phyloP scores from a whole-genome alignment of 1,139 yeast species.

The Yueomyces sp. region DNA sequence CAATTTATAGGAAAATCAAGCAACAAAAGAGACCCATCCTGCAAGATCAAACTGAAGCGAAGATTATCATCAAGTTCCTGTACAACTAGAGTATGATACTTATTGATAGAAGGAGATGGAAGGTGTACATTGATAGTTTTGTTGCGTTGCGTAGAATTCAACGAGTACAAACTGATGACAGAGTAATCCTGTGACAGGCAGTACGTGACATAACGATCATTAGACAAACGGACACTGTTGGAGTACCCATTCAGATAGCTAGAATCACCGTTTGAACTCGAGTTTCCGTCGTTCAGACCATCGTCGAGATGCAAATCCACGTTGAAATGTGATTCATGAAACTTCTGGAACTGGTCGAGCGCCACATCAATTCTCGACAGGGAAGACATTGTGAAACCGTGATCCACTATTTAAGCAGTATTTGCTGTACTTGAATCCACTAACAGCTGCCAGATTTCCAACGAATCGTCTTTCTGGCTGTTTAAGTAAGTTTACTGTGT shows the following conservation, averaged over 20 bases:
- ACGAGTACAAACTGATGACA: conserved; percentile 12
- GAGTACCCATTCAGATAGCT: conserved; percentile 8
- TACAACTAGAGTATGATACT: conserved; percentile 12
- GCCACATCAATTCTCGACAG: conserved; percentile 15
- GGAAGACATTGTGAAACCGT: conserved; percentile 6
- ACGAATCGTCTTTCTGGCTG: too few species aligned
- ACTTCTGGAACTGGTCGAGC: conserved; percentile 7
- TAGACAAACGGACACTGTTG: conserved; percentile 8
- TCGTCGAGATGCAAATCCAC: not conserved
- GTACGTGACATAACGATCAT: conserved; percentile 14
- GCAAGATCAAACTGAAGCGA: conserved; percentile 14
- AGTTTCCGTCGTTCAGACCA: too few species aligned
- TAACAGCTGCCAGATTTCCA: too few species aligned
- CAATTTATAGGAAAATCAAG: conserved; percentile 21
- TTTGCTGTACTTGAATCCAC: too few species aligned
- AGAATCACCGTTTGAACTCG: too few species aligned
- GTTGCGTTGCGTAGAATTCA: conserved; percentile 10
- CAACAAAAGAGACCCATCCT: conserved; percentile 27
- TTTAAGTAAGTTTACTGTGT: too few species aligned
- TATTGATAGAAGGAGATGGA: conserved; percentile 15
- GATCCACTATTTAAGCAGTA: not conserved
- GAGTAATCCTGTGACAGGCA: conserved; percentile 14
- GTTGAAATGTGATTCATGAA: too few species aligned
- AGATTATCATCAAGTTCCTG: conserved; percentile 2
- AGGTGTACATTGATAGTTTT: conserved; percentile 15